These are phyloP conservation scores for Spatholobus suberectus DNA, from an alignment of 306 rosid genomes.

Conservation along the genomic window DNA sequence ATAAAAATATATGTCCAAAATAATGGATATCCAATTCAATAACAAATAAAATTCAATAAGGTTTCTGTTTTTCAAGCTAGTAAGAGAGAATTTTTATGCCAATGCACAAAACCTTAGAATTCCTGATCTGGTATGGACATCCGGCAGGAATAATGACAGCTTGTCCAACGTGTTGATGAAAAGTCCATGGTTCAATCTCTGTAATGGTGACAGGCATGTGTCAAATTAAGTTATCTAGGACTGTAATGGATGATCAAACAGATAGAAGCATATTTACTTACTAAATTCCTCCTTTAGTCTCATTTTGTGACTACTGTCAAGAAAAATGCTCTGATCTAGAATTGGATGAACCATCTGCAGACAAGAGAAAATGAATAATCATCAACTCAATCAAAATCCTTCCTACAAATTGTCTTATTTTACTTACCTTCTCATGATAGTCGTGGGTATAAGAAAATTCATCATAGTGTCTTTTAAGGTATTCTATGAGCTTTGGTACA, in stretches of 20 bases:
- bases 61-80: conserved; percentile 7
- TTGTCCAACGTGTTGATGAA: conserved; percentile 90
- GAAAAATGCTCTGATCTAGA: conserved; percentile 86
- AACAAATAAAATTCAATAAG: conserved; percentile 9
- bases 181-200: conserved; percentile 99
- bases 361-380: conserved; percentile 45
- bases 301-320: conserved; percentile 73
- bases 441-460: conserved; percentile 54
- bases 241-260: conserved; percentile 34
- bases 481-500: conserved; percentile 85
- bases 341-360: conserved; percentile 88
- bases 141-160: conserved; percentile 99
- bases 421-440: conserved; percentile 58
- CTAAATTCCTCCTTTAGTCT: conserved; percentile 91
- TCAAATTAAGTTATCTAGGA: conserved; percentile 31
- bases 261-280: conserved; percentile 49
- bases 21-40: conserved; percentile 10
- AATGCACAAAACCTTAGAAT: conserved; percentile 71
- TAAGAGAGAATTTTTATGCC: conserved; percentile 1
- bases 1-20: neutral
- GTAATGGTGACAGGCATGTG: conserved; percentile 31
- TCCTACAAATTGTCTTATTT: conserved; percentile 23
- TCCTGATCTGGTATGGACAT: conserved; percentile 94
- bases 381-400: conserved; percentile 40
- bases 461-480: conserved; percentile 70